Evolutionary conservation across 768 basidiomycete species (phyloP), one percentile per base, ranked within the genome.

Genomic region (Mycena leptocephala): DNA sequence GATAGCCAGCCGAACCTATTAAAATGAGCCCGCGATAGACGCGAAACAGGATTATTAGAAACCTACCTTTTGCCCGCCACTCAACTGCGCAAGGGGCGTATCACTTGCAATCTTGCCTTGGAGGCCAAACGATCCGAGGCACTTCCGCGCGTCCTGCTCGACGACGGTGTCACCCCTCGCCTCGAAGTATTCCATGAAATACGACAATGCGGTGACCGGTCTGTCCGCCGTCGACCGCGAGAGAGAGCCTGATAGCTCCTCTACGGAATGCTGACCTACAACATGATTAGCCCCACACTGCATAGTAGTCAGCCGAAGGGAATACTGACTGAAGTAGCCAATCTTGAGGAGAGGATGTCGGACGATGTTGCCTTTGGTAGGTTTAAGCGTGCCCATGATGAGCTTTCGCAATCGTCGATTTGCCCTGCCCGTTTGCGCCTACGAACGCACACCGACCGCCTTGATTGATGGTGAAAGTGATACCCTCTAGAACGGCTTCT

Each of bases 271-370:
- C 78, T 94, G 93, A 0, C 88, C 89, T 59, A 35, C 35, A 37
- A 13, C 13, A 13, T 6, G 35, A 37, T 37, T 6, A 37, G 35
- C 35, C n/a, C n/a, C n/a, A n/a, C n/a, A n/a, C n/a, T n/a, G n/a
- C n/a, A n/a, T n/a, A n/a, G n/a, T n/a, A n/a, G n/a, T n/a, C n/a
- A n/a, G n/a, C n/a, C n/a, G n/a, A n/a, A 26, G 37, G 11, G 59
- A 87, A 79, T 93, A 90, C 78, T 94, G 93, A 0, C 88, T 88
- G 79, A 91, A 94, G 82, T 92, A 92, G 2, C 91, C 92, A 43
- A 94, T 89, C 24, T 86, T 86, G 35, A 90, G 84, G 7, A 87
- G 84, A 6, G 92, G 89, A 81, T 94, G 93, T 35, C 86, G 86
- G 35, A 83, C 86, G 13, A 93, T 87, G 33, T 82, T 88, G 11